A percentile compares a stretch with the other conserved stretches of the same genome.
Evolutionary conservation across 2,329 filamentous ascomycete genomes (phyloP).

Genomic region (Sporothrix dimorphospora): DNA sequence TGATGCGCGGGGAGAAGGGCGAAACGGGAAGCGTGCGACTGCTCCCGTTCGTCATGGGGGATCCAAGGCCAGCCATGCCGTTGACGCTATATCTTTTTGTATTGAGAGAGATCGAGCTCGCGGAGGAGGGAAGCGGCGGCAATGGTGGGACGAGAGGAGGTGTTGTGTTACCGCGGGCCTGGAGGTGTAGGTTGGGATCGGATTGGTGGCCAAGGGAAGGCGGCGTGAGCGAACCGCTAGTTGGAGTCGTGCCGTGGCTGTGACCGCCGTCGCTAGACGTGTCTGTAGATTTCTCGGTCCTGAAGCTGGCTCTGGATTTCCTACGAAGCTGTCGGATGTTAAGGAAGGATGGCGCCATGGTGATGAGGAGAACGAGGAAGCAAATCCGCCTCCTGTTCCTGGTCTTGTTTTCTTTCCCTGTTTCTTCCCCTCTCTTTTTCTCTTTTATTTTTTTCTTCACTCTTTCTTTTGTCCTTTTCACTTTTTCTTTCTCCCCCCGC

Average conservation of each 20-base stretch:
- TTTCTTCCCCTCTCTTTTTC: not conserved
- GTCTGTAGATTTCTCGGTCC: slow-evolving; percentile 63
- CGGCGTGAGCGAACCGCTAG: slow-evolving; percentile 72
- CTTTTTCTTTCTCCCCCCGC: not conserved
- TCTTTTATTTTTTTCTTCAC: not conserved
- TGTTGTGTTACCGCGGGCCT: slow-evolving; percentile 45
- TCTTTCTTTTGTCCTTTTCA: not conserved
- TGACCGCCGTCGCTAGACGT: slow-evolving; percentile 64
- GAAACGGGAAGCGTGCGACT: slow-evolving; percentile 66
- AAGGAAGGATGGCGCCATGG: slow-evolving; percentile 68
- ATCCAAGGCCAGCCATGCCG: slow-evolving; percentile 64
- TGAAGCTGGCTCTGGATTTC: slow-evolving; percentile 75
- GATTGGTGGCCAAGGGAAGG: slow-evolving; percentile 68
- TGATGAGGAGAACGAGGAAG: not conserved
- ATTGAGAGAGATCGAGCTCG: slow-evolving; percentile 25
- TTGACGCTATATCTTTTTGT: slow-evolving; percentile 66
- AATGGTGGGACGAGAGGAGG: slow-evolving; percentile 40
- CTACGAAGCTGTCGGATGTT: slow-evolving; percentile 71
- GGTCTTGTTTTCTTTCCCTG: not conserved
- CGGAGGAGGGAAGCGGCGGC: slow-evolving; percentile 41
- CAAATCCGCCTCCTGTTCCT: slow-evolving; percentile 2
- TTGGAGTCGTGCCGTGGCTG: slow-evolving; percentile 62
- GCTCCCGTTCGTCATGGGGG: slow-evolving; percentile 58
- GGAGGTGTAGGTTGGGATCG: slow-evolving; percentile 59
- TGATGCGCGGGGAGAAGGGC: slow-evolving; percentile 76